Percentiles rank a stretch among this genome's conserved stretches.
Evolutionary conservation across 179 eudicot species (phyloP).

Genomic region (Carnegiea gigantea): DNA sequence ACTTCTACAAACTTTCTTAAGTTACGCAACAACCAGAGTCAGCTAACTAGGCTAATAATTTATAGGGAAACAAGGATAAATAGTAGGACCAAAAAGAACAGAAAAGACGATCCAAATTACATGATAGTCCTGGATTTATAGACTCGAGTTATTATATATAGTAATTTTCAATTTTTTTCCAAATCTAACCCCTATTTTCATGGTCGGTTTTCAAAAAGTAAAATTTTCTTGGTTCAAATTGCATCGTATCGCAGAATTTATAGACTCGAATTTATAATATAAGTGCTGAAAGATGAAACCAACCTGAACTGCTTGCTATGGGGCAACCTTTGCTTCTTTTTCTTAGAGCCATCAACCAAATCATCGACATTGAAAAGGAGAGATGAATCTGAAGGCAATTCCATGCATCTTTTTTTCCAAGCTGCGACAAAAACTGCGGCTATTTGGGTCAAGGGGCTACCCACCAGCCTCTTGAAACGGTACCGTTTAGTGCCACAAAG

Average conservation of each 20-base stretch:
- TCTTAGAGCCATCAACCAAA: constrained; percentile 21
- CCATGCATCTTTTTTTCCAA: constrained; percentile 57
- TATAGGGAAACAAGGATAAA: background rate
- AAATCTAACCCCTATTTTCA: too few species aligned
- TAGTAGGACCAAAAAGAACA: background rate
- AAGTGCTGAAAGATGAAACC: background rate
- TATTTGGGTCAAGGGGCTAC: constrained; percentile 86
- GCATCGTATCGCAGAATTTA: too few species aligned
- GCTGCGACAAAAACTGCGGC: constrained; percentile 75
- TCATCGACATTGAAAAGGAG: constrained; percentile 49
- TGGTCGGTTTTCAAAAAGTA: too few species aligned
- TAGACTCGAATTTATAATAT: too few species aligned
- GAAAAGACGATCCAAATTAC: background rate
- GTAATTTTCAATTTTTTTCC: too few species aligned
- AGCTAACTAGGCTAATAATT: constrained; percentile 1
- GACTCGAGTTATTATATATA: too few species aligned
- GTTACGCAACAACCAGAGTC: background rate
- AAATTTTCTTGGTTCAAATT: too few species aligned
- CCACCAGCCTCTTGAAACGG: constrained; percentile 82
- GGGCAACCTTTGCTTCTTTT: constrained; percentile 54
- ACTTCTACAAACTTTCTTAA: background rate
- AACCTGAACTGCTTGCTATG: constrained; percentile 77
- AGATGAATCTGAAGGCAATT: constrained; percentile 60
- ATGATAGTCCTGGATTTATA: too few species aligned
- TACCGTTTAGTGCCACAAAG: constrained; percentile 64